These are phyloP conservation scores for Otatea glauca DNA, from an alignment of 176 grass and related monocot genomes.

Conservation along the genomic window DNA sequence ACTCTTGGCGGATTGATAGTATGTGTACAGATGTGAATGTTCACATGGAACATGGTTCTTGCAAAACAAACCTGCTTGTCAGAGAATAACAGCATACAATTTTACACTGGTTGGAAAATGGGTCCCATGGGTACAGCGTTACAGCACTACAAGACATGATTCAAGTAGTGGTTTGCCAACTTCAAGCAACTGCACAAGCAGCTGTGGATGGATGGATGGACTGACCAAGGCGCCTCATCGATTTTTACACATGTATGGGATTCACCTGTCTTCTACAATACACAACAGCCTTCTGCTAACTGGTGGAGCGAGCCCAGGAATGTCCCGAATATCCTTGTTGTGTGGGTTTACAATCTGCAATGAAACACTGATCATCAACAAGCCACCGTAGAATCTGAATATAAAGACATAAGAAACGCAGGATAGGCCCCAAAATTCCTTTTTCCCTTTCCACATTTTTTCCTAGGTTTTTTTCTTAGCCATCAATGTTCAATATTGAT, in stretches of 20 bases:
- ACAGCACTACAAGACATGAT: constrained; percentile 33
- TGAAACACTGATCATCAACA: constrained; percentile 15
- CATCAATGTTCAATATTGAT: neutral
- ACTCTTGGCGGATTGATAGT: neutral
- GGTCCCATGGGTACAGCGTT: constrained; percentile 24
- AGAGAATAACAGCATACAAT: constrained; percentile 27
- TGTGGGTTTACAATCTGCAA: constrained; percentile 91
- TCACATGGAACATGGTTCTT: constrained; percentile 14
- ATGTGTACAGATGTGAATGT: constrained; percentile 34
- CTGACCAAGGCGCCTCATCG: constrained; percentile 19
- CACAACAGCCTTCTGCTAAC: constrained; percentile 71
- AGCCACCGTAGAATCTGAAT: neutral
- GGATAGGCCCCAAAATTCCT: neutral
- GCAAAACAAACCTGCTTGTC: constrained; percentile 13
- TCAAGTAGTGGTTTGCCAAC: constrained; percentile 6
- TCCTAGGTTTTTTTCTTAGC: neutral
- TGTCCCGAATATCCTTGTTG: constrained; percentile 78
- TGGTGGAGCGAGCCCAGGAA: constrained; percentile 86
- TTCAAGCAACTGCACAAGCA: neutral
- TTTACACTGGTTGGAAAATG: neutral
- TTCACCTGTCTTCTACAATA: constrained; percentile 52
- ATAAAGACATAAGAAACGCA: neutral
- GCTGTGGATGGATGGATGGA: constrained; percentile 1
- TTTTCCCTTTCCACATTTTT: neutral
- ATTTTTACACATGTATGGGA: constrained; percentile 36